phyloP scores from a whole-genome alignment of 1,139 yeast genomes.

The Geotrichum reessii region DNA sequence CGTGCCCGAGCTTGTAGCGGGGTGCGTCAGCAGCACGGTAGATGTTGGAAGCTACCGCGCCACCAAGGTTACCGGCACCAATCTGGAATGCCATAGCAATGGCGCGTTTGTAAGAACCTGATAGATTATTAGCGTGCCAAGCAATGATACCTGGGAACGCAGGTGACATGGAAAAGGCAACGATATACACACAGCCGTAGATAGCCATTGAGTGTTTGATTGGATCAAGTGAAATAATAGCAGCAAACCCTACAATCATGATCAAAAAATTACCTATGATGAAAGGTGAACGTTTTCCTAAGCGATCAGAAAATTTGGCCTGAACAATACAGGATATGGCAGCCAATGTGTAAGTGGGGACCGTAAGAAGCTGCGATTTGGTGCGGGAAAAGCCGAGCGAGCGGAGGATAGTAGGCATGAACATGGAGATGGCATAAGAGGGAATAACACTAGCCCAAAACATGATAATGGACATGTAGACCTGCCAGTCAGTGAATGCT shows the following conservation, averaged over 20 bases:
- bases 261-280: slow-evolving; percentile 30
- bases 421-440: slow-evolving; percentile 28
- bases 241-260: slow-evolving; percentile 35
- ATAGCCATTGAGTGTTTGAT: slow-evolving; percentile 14
- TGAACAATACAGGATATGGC: slow-evolving; percentile 32
- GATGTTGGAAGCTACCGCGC: slow-evolving; percentile 38
- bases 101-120: slow-evolving; percentile 39
- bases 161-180: slow-evolving; percentile 36
- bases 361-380: slow-evolving; percentile 31
- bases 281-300: slow-evolving; percentile 36
- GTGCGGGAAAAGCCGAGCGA: slow-evolving; percentile 31
- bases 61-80: slow-evolving; percentile 40
- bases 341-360: slow-evolving; percentile 38
- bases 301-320: slow-evolving; percentile 34
- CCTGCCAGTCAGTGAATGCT: slow-evolving; percentile 34
- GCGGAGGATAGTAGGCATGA: slow-evolving; percentile 35
- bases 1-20: slow-evolving; percentile 33
- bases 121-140: slow-evolving; percentile 39
- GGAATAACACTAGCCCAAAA: slow-evolving; percentile 23
- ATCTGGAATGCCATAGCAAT: slow-evolving; percentile 41
- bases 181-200: slow-evolving; percentile 38
- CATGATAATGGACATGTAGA: slow-evolving; percentile 23
- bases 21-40: slow-evolving; percentile 36
- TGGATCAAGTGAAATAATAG: slow-evolving; percentile 21
- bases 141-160: slow-evolving; percentile 38